Evolutionary conservation across 129 eudicot species (phyloP).

Genomic region (Ambrosia trifida): DNA sequence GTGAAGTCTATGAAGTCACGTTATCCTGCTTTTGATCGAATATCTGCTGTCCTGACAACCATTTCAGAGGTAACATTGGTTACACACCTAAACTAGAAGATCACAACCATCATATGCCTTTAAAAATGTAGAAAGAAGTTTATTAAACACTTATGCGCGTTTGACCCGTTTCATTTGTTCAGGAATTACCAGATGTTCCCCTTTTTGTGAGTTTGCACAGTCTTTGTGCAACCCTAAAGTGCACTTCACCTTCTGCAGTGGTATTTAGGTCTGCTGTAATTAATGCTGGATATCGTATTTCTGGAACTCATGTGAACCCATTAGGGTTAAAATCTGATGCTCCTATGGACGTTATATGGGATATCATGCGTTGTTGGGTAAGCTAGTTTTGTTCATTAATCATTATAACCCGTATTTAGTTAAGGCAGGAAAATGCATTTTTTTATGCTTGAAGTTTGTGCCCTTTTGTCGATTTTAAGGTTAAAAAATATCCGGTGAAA

Average conservation of each 20-base stretch:
- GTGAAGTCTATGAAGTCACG: conserved; percentile 69
- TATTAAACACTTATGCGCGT: background rate
- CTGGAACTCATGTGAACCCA: conserved; percentile 94
- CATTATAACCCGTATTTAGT: background rate
- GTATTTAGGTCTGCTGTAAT: conserved; percentile 95
- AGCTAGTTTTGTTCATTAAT: conserved; percentile 17
- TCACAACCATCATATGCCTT: background rate
- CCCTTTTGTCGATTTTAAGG: conserved; percentile 35
- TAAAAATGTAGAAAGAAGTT: background rate
- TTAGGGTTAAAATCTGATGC: conserved; percentile 95
- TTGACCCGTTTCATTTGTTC: conserved; percentile 20
- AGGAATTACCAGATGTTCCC: conserved; percentile 97
- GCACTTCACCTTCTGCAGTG: conserved; percentile 95
- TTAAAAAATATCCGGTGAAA: conserved; percentile 86
- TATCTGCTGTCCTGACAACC: conserved; percentile 86
- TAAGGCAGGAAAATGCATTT: background rate
- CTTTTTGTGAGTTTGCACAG: conserved; percentile 92
- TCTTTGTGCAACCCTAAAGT: conserved; percentile 88
- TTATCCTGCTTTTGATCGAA: conserved; percentile 86
- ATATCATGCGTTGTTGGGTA: conserved; percentile 99
- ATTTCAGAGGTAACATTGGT: conserved; percentile 68
- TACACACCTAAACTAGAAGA: background rate
- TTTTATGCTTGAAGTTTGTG: conserved; percentile 20
- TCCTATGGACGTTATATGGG: conserved; percentile 97
- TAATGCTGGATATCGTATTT: conserved; percentile 95